These are phyloP conservation scores for Fraxinus cuspidata DNA, from an alignment of 257 asterid genomes.

Conservation along the genomic window DNA sequence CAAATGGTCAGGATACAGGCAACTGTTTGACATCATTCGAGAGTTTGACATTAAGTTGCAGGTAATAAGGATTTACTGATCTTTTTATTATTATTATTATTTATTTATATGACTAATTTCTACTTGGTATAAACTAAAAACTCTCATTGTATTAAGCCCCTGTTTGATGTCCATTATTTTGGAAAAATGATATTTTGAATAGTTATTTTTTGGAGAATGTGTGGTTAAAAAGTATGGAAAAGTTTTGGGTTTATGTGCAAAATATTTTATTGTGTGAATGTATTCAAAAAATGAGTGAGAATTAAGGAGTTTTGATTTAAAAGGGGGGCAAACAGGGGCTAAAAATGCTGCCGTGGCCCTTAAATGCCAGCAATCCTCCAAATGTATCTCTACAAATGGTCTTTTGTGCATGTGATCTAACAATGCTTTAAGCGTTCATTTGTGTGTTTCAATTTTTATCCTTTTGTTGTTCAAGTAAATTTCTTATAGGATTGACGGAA, in stretches of 20 bases:
- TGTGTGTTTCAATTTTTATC: background rate
- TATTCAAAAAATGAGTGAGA: too few relatives aligned
- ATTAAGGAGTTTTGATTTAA: too few relatives aligned
- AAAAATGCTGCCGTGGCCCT: slow-evolving; percentile 2
- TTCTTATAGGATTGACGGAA: background rate
- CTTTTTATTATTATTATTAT: too few relatives aligned
- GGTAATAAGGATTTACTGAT: slow-evolving; percentile 39
- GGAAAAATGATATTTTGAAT: too few relatives aligned
- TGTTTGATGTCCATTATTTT: too few relatives aligned
- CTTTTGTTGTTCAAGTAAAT: slow-evolving; percentile 1
- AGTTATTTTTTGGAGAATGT: too few relatives aligned
- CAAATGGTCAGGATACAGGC: slow-evolving; percentile 73
- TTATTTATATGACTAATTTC: background rate
- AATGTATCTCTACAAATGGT: slow-evolving; percentile 1
- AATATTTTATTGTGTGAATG: too few relatives aligned
- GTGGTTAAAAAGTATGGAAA: too few relatives aligned
- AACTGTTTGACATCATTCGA: slow-evolving; percentile 59
- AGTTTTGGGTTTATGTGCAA: too few relatives aligned
- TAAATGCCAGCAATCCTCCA: slow-evolving; percentile 10
- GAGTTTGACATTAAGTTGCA: slow-evolving; percentile 66
- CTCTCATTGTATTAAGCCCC: background rate
- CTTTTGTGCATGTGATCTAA: slow-evolving; percentile 12
- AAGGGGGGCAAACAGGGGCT: too few relatives aligned
- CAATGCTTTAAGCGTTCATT: background rate
- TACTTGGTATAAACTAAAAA: slow-evolving; percentile 4